Conservation (phyloP, 306 rosid species). For the Fagus sylvatica region DNA sequence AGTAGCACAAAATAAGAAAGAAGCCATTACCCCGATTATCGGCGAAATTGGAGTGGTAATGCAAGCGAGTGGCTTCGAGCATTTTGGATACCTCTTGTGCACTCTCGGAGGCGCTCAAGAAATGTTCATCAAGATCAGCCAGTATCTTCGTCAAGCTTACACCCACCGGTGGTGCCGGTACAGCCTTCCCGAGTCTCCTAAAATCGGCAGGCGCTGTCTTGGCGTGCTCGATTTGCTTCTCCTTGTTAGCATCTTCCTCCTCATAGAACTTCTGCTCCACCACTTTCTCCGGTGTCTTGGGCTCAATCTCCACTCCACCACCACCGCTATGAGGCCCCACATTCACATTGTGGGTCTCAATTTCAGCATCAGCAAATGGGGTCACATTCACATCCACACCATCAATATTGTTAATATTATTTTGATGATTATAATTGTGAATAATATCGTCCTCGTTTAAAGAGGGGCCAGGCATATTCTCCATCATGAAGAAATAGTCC, state of each 20-base stretch:
- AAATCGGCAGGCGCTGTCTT: conserved; percentile 71
- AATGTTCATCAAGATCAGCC: conserved; percentile 62
- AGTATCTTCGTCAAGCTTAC: conserved; percentile 57
- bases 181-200: conserved; percentile 44
- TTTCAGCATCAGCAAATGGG: conserved; percentile 2
- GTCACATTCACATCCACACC: conserved; percentile 30
- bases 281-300: conserved; percentile 72
- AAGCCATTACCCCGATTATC: conserved; percentile 66
- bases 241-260: conserved; percentile 33
- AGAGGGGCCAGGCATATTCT: conserved; percentile 53
- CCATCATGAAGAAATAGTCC: conserved; percentile 79
- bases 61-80: conserved; percentile 92
- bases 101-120: conserved; percentile 64
- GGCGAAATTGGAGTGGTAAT: conserved; percentile 87
- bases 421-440: too few species aligned
- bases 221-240: conserved; percentile 57
- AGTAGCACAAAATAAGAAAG: neutral
- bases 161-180: conserved; percentile 31
- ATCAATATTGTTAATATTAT: too few species aligned
- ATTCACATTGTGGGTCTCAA: conserved; percentile 24
- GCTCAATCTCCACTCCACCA: conserved; percentile 40
- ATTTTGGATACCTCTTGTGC: conserved; percentile 77
- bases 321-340: conserved; percentile 9
- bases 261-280: conserved; percentile 26
- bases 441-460: conserved; percentile 37